Conservation (phyloP, 495 filamentous ascomycete species). For the Daldinia decipiens region DNA sequence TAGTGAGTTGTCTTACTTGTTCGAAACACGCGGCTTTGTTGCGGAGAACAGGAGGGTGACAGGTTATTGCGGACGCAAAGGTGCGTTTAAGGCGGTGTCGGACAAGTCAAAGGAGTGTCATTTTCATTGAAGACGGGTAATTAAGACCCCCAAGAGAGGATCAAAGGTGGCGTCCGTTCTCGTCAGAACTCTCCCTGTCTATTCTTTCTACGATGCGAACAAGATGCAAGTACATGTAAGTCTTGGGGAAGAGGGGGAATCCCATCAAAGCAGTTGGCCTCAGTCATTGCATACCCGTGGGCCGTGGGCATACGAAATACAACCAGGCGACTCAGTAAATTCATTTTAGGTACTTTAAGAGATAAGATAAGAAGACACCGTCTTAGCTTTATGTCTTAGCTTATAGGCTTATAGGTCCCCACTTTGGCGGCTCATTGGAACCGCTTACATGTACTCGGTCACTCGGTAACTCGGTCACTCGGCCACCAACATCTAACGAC, state of each 20-base stretch:
- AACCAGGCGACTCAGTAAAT: not conserved
- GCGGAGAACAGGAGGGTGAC: conserved; percentile 7
- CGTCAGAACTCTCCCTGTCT: conserved; percentile 31
- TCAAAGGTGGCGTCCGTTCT: conserved; percentile 49
- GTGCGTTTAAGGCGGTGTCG: conserved; percentile 34
- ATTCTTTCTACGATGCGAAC: conserved; percentile 34
- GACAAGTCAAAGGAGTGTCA: conserved; percentile 47
- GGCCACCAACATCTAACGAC: too few species aligned
- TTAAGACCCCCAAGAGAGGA: conserved; percentile 23
- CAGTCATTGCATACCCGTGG: conserved; percentile 5
- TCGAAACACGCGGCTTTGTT: conserved; percentile 45
- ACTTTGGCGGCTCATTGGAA: too few species aligned
- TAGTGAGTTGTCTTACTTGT: conserved; percentile 41
- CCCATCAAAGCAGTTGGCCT: conserved; percentile 31
- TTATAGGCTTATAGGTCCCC: too few species aligned
- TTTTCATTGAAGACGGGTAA: conserved; percentile 43
- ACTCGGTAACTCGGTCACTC: too few species aligned
- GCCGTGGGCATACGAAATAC: not conserved
- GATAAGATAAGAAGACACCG: conserved; percentile 5
- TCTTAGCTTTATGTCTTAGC: too few species aligned
- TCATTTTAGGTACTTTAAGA: not conserved
- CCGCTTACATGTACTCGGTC: too few species aligned
- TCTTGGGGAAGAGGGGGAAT: conserved; percentile 24
- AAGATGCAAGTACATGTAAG: conserved; percentile 15
- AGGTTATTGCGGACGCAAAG: conserved; percentile 31